phyloP scores from a whole-genome alignment of 1,284 basidiomycete species.

The Melampsora americana region DNA sequence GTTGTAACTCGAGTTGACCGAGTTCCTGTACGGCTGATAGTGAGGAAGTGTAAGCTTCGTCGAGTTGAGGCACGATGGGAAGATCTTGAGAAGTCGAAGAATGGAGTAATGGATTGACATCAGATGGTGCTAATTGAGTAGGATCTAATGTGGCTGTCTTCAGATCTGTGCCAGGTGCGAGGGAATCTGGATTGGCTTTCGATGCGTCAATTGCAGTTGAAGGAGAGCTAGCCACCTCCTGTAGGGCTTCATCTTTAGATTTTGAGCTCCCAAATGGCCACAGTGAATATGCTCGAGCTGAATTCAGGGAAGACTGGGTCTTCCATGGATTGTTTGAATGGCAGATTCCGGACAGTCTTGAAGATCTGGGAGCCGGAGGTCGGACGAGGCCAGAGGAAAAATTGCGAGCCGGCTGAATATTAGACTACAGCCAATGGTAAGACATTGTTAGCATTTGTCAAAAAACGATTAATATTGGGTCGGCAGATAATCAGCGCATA shows the following conservation, averaged over 20 bases:
- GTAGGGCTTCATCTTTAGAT: neutral
- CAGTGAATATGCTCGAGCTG: constrained; percentile 13
- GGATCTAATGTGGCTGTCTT: neutral
- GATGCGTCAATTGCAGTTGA: no score
- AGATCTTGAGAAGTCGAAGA: neutral
- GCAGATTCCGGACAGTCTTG: no score
- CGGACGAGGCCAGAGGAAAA: neutral
- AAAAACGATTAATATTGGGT: no score
- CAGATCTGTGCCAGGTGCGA: neutral
- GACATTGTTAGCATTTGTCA: neutral
- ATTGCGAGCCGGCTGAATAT: neutral
- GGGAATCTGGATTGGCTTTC: neutral
- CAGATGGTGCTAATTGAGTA: constrained; percentile 5
- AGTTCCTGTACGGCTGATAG: constrained; percentile 22
- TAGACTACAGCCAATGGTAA: neutral
- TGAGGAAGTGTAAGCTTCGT: neutral
- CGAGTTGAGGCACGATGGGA: neutral
- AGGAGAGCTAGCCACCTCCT: no score
- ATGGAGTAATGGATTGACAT: neutral
- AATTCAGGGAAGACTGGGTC: neutral
- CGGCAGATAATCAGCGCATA: no score
- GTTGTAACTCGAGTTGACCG: constrained; percentile 22
- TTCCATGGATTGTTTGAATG: neutral
- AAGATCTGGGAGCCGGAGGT: neutral
- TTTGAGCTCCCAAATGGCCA: constrained; percentile 22